phyloP scores from a whole-genome alignment of 192 early-diverging fungal genomes.

The Radiomyces spectabilis region DNA sequence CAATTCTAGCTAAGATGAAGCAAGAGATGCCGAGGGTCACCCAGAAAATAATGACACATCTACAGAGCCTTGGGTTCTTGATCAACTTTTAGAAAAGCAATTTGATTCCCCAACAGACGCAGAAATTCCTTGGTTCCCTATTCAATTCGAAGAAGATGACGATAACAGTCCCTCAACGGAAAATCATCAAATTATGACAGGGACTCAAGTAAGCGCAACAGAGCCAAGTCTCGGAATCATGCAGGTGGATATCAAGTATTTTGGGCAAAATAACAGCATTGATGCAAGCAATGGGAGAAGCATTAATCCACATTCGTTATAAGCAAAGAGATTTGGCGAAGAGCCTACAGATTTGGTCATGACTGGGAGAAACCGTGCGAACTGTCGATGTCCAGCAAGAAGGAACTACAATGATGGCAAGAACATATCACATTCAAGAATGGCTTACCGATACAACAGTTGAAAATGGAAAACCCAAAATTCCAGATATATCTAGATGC shows the following conservation, averaged over 20 bases:
- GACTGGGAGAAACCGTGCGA: slow-evolving; percentile 3
- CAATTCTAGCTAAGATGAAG: background rate
- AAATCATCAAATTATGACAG: background rate
- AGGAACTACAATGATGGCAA: background rate
- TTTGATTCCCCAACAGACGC: background rate
- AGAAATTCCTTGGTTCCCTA: slow-evolving; percentile 5
- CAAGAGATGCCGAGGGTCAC: background rate
- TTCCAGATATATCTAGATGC: background rate
- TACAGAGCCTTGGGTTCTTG: background rate
- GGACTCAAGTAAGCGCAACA: background rate
- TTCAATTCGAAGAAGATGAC: slow-evolving; percentile 7
- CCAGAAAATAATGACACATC: background rate
- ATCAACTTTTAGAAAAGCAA: slow-evolving; percentile 7
- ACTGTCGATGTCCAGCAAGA: background rate
- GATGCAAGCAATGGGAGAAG: slow-evolving; percentile 11
- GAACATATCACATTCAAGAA: background rate
- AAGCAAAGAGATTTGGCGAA: slow-evolving; percentile 1
- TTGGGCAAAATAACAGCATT: slow-evolving; percentile 7
- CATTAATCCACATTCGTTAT: background rate
- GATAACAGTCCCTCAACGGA: background rate
- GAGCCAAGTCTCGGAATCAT: background rate
- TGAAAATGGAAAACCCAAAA: too few species aligned
- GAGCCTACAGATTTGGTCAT: background rate
- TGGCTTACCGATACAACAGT: background rate
- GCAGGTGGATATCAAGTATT: slow-evolving; percentile 4